Evolutionary conservation across 192 early-diverging fungal genomes (phyloP).

Genomic region (Geranomyces variabilis): DNA sequence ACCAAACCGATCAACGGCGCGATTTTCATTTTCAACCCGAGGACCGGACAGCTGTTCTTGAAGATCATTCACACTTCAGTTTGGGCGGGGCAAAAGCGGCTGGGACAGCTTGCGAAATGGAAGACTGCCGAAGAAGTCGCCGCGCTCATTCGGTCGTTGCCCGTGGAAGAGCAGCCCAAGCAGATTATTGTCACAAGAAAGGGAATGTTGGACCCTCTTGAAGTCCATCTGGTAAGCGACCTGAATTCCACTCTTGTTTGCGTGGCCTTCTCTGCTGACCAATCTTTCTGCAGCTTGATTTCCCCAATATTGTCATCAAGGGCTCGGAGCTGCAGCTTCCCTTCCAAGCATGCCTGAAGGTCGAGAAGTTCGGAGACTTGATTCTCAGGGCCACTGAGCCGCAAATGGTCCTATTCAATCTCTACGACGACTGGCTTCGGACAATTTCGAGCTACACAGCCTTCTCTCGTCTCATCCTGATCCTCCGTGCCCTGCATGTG

Average conservation of each 20-base stretch:
- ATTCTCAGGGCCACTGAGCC: slow-evolving; percentile 98
- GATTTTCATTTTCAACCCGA: slow-evolving; percentile 98
- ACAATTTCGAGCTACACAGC: slow-evolving; percentile 96
- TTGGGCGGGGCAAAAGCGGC: slow-evolving; percentile 98
- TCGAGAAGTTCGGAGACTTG: slow-evolving; percentile 98
- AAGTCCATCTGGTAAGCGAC: slow-evolving; percentile 65
- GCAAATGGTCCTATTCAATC: slow-evolving; percentile 81
- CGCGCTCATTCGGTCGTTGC: slow-evolving; percentile 96
- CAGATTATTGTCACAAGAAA: slow-evolving; percentile 99
- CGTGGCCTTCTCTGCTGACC: not conserved
- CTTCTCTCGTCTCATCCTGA: slow-evolving; percentile 95
- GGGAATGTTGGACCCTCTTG: slow-evolving; percentile 99
- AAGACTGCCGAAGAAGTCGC: slow-evolving; percentile 99
- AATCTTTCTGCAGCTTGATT: slow-evolving; percentile 68
- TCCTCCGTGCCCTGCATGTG: slow-evolving; percentile 94
- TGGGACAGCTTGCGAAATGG: slow-evolving; percentile 99
- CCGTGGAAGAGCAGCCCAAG: slow-evolving; percentile 99
- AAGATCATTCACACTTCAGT: slow-evolving; percentile 99
- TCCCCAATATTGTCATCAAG: slow-evolving; percentile 99
- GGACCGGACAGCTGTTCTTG: slow-evolving; percentile 97
- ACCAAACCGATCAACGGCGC: slow-evolving; percentile 99
- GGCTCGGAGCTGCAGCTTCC: slow-evolving; percentile 96
- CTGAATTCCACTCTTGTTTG: not conserved
- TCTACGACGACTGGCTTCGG: slow-evolving; percentile 97
- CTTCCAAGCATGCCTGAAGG: slow-evolving; percentile 96